Evolutionary conservation across 768 basidiomycete species (phyloP), one percentile per base, ranked within the genome.

Genomic region (Tylopilus sp.): DNA sequence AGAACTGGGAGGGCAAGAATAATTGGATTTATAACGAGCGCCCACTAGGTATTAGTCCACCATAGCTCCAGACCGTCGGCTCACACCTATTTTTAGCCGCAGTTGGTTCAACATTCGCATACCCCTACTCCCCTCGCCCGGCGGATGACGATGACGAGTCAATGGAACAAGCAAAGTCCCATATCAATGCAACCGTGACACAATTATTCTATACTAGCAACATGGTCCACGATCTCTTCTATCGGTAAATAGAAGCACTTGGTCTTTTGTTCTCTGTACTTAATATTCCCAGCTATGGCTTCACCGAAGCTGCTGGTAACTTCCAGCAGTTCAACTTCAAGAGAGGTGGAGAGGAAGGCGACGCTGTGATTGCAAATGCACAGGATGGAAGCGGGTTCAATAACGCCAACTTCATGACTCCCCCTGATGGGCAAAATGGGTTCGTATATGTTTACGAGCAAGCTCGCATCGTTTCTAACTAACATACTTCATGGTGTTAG

Each of bases 321-420:
- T 99, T 98, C 87, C 96, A 99, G 72, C 92, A 94, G 63, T 82
- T 91, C 79, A 98, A 98, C 82, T 96, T 95, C 62, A 94, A 85
- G 1, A 84, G 85, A 36, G 96, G 95, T 25, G 96, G 96, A 21
- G 71, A 72, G 49, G 93, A 92, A 64, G 82, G 82, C 57, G 94
- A 99, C 59, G 93, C 85, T 29, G 91, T 99, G 53, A 92, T 97
- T 55, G 84, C 89, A 49, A 96, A 96, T 63, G 96, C 96, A 2
- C 93, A 98, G 71, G 96, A 98, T 60, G 96, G 96, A 36, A 87
- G 84, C 14, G 95, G 94, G 2, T 94, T 83, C 74, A 94, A 91
- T 75, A 92, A 92, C 53, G 91, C 89, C 43, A 94, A 95, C 78
- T 95, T 90, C 71, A 87, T 87, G 86, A 90, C 87, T 0, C 86